Evolutionary conservation across 306 rosid genomes (phyloP).

Genomic region (Trifolium pratense): DNA sequence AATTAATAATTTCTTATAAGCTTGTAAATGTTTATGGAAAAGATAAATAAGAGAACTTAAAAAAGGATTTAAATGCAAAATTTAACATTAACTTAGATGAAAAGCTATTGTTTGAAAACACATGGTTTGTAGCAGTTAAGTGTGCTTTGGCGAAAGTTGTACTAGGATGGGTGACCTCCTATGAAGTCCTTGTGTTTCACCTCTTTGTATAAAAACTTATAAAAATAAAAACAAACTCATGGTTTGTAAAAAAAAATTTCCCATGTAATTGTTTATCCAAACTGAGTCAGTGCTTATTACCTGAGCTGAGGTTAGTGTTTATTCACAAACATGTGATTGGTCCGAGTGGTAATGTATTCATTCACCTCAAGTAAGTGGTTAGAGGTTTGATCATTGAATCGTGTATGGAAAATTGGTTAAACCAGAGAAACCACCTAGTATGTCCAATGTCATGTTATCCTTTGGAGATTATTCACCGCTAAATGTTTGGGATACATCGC

Average conservation of each 20-base stretch:
- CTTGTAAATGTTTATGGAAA: neutral
- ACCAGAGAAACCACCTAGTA: neutral
- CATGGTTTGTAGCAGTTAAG: neutral
- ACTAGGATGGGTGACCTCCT: too few relatives aligned
- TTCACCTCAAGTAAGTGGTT: neutral
- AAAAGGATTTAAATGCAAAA: neutral
- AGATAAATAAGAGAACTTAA: neutral
- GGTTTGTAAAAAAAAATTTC: too few relatives aligned
- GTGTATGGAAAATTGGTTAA: neutral
- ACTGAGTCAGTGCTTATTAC: neutral
- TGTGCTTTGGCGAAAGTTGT: too few relatives aligned
- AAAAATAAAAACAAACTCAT: too few relatives aligned
- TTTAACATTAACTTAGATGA: neutral
- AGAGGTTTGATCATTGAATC: neutral
- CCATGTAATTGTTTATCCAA: neutral
- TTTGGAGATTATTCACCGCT: too few relatives aligned
- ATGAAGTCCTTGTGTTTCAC: too few relatives aligned
- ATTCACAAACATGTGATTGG: slow-evolving; percentile 1
- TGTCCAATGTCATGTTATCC: neutral
- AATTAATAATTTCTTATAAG: neutral
- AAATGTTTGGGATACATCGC: neutral
- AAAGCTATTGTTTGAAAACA: neutral
- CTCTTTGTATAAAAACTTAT: too few relatives aligned
- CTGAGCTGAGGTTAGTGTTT: slow-evolving; percentile 11
- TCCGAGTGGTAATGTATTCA: neutral